Conservation (phyloP, 202 grass and related monocot species). For the Elaeis oleifera region DNA sequence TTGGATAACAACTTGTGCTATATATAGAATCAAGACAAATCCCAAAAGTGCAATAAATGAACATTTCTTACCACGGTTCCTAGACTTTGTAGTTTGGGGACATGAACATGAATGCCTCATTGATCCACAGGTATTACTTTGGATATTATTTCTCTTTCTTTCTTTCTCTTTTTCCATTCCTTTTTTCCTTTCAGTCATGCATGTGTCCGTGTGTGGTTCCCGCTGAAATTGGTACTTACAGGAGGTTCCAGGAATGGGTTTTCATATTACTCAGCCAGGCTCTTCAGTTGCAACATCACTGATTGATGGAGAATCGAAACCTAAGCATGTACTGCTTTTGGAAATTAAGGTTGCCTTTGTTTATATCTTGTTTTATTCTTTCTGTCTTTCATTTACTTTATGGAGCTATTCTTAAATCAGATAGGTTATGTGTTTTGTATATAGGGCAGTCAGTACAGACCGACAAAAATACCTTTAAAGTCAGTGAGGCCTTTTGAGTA, state of each 20-base stretch:
- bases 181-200: too few species aligned
- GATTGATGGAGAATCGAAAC: constrained; percentile 94
- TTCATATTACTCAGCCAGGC: constrained; percentile 94
- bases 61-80: constrained; percentile 90
- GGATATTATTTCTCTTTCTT: not conserved
- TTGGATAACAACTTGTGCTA: not conserved
- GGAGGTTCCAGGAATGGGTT: constrained; percentile 94
- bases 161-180: not conserved
- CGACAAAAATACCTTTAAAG: constrained; percentile 81
- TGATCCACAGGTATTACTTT: constrained; percentile 67
- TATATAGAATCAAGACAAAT: constrained; percentile 75
- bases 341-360: constrained; percentile 76
- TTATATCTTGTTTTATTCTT: constrained; percentile 6
- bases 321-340: constrained; percentile 88
- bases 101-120: constrained; percentile 95
- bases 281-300: constrained; percentile 87
- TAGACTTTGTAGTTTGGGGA: constrained; percentile 88
- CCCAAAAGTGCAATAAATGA: constrained; percentile 92
- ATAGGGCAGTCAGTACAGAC: constrained; percentile 88
- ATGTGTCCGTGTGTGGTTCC: too few species aligned
- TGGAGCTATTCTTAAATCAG: constrained; percentile 28
- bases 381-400: constrained; percentile 2
- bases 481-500: constrained; percentile 94
- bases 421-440: constrained; percentile 26
- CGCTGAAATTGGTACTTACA: constrained; percentile 22